Conservation (phyloP, 805 yeast species). For the Metschnikowia aberdeeniae region DNA sequence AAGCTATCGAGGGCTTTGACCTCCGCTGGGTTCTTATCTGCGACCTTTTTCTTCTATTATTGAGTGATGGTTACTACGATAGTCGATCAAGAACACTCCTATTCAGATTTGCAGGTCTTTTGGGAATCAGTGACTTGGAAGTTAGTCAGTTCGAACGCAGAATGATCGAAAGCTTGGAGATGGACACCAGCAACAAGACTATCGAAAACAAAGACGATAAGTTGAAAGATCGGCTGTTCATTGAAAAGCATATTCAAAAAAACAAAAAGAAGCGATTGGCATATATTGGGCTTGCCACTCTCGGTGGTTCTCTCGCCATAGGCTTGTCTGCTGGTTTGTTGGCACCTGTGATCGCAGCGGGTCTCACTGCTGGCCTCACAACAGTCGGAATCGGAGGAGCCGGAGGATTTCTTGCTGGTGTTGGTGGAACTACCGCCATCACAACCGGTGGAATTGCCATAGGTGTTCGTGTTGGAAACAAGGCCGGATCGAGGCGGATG, state of each 20-base stretch:
- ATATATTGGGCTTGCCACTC: constrained; percentile 90
- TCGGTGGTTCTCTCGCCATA: constrained; percentile 91
- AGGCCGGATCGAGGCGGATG: constrained; percentile 80
- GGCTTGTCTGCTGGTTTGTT: constrained; percentile 93
- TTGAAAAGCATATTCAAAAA: constrained; percentile 66
- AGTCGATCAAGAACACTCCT: constrained; percentile 82
- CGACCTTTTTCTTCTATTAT: constrained; percentile 74
- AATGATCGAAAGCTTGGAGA: constrained; percentile 83
- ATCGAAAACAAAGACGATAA: constrained; percentile 67
- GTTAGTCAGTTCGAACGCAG: constrained; percentile 86
- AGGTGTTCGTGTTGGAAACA: constrained; percentile 85
- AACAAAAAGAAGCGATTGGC: constrained; percentile 66
- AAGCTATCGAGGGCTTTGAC: constrained; percentile 39
- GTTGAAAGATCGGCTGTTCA: constrained; percentile 71
- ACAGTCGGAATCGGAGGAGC: constrained; percentile 96
- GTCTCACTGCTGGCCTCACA: constrained; percentile 93
- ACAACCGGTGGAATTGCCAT: constrained; percentile 87
- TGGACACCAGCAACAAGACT: constrained; percentile 52
- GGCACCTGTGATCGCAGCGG: constrained; percentile 98
- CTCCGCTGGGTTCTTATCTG: constrained; percentile 92
- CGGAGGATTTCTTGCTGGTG: constrained; percentile 86
- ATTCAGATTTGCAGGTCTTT: constrained; percentile 56
- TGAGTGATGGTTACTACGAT: constrained; percentile 85
- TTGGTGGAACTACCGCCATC: constrained; percentile 93
- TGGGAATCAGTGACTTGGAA: constrained; percentile 63